Percentiles rank a stretch among this genome's conserved stretches.
Evolutionary conservation across 352 stramenopile species (phyloP).

Genomic region (Globisporangium lucens): DNA sequence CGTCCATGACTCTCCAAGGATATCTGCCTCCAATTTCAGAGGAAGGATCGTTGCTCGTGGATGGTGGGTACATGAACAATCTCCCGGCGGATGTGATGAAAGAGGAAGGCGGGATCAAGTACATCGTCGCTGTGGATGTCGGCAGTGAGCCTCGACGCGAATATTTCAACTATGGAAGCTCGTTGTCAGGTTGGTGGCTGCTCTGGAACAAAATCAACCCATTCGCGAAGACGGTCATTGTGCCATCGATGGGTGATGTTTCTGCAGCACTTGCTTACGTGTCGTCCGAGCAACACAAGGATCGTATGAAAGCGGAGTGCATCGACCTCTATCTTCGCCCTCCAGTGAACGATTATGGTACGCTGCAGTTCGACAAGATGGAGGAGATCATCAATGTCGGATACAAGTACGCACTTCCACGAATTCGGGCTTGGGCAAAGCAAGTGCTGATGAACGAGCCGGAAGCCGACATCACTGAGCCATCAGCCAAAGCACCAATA

Average conservation of each 20-base stretch:
- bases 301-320: constrained; percentile 77
- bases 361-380: constrained; percentile 92
- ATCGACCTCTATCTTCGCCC: constrained; percentile 89
- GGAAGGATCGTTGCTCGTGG: constrained; percentile 81
- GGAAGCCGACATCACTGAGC: constrained; percentile 54
- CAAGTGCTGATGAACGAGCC: constrained; percentile 55
- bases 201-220: constrained; percentile 91
- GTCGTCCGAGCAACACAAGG: constrained; percentile 88
- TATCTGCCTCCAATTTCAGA: constrained; percentile 91
- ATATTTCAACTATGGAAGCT: constrained; percentile 79
- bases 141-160: constrained; percentile 72
- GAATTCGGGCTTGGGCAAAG: constrained; percentile 55
- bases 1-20: constrained; percentile 90
- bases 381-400: constrained; percentile 88
- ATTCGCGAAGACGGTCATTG: constrained; percentile 81
- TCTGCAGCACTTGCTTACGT: constrained; percentile 87
- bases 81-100: constrained; percentile 91
- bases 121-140: constrained; percentile 90
- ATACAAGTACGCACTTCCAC: constrained; percentile 78
- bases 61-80: constrained; percentile 94
- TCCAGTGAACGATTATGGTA: constrained; percentile 86
- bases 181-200: constrained; percentile 88
- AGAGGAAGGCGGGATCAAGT: constrained; percentile 85
- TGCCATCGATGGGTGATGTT: constrained; percentile 92
- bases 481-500: constrained; percentile 3